phyloP scores from a whole-genome alignment of 768 basidiomycete genomes.

The Russula sp. region DNA sequence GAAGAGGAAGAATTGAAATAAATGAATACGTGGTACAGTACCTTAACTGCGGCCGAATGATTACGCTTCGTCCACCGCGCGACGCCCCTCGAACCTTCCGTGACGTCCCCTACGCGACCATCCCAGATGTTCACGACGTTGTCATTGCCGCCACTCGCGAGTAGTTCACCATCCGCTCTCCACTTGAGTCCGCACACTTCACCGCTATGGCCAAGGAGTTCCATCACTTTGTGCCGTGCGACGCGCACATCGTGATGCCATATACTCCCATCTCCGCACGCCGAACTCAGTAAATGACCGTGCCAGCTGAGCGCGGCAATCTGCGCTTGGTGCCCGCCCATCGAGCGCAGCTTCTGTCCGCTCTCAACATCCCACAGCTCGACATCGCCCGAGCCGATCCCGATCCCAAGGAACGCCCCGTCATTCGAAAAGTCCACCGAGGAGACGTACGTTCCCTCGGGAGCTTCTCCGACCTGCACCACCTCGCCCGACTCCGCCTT shows the following conservation, averaged over 20 bases:
- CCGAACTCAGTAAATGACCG: conserved; percentile 79
- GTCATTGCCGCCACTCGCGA: conserved; percentile 97
- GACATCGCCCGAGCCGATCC: conserved; percentile 76
- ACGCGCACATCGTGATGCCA: conserved; percentile 95
- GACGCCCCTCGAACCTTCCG: conserved; percentile 49
- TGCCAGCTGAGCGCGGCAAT: conserved; percentile 86
- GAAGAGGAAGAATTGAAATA: conserved; percentile 2
- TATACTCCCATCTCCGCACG: conserved; percentile 92
- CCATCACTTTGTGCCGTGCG: conserved; percentile 65
- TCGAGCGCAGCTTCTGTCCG: conserved; percentile 79
- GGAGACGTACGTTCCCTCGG: conserved; percentile 72
- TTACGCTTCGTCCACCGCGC: conserved; percentile 91
- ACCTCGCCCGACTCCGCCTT: conserved; percentile 86
- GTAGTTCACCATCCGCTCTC: conserved; percentile 72
- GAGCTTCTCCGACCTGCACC: conserved; percentile 69
- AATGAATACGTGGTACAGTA: conserved; percentile 25
- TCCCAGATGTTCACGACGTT: conserved; percentile 99
- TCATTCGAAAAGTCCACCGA: conserved; percentile 78
- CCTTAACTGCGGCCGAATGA: conserved; percentile 86
- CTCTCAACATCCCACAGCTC: conserved; percentile 93
- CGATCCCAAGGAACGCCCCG: conserved; percentile 78
- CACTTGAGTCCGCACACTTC: conserved; percentile 91
- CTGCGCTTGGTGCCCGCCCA: conserved; percentile 83
- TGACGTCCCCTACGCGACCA: conserved; percentile 48
- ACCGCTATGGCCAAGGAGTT: conserved; percentile 86